Percentiles rank a stretch among this genome's conserved stretches.
Evolutionary conservation across 176 grass and related monocot species (phyloP).

Genomic region (Lolium multiflorum): DNA sequence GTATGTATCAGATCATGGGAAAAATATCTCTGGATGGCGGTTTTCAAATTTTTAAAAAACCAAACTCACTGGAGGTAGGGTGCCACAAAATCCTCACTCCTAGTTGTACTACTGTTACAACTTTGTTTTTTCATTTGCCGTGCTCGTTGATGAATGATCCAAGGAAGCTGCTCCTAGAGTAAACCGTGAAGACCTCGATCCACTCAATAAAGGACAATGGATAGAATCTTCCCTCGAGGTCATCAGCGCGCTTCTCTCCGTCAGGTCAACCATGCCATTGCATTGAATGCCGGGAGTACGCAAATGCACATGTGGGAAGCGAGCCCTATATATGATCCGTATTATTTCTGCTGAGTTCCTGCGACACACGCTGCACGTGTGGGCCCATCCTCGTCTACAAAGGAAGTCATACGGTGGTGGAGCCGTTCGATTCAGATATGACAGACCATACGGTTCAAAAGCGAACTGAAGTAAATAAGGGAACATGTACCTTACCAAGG

Average conservation of each 20-base stretch:
- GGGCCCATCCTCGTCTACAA: not conserved
- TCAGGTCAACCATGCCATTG: not conserved
- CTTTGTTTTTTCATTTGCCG: no score
- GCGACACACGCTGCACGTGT: not conserved
- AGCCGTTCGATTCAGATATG: not conserved
- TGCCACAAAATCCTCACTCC: no score
- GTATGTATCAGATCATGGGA: no score
- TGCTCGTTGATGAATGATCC: no score
- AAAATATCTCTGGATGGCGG: no score
- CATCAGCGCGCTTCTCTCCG: not conserved
- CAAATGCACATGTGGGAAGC: not conserved
- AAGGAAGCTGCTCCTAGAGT: not conserved
- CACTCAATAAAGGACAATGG: not conserved
- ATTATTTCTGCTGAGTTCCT: no score
- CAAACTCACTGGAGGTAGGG: no score
- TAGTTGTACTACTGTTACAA: no score
- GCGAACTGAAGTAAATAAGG: no score
- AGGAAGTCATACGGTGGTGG: not conserved
- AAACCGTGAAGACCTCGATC: not conserved
- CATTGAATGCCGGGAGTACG: not conserved
- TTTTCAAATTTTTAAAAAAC: no score
- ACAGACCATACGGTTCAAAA: not conserved
- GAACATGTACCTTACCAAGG: no score
- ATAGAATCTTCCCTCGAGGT: not conserved
- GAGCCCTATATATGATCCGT: no score